These are phyloP conservation scores for Xylariaceae sp. DNA, from an alignment of 2,329 filamentous ascomycete genomes.

Conservation along the genomic window DNA sequence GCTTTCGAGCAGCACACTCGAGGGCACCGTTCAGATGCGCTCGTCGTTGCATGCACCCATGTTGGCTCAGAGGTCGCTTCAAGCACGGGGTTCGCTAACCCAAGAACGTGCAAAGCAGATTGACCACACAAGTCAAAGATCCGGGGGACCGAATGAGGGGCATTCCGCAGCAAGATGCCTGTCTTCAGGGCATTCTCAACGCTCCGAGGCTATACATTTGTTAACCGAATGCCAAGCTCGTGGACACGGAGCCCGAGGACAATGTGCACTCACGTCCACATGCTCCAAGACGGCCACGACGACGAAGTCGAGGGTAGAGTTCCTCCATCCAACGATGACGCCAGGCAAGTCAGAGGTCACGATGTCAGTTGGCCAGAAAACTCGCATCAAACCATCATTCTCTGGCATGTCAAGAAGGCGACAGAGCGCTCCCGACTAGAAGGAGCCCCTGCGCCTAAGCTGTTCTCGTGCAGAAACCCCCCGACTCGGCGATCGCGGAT, in stretches of 20 bases:
- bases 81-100: constrained; percentile 65
- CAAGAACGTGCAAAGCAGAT: constrained; percentile 78
- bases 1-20: constrained; percentile 68
- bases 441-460: constrained; percentile 87
- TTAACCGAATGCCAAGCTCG: constrained; percentile 25
- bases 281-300: constrained; percentile 86
- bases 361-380: constrained; percentile 96
- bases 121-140: constrained; percentile 84
- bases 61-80: constrained; percentile 59
- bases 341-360: constrained; percentile 68
- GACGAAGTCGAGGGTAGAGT: constrained; percentile 85
- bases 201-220: constrained; percentile 56
- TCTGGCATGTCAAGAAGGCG: constrained; percentile 57
- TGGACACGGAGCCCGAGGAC: background rate
- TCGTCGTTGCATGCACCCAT: constrained; percentile 61
- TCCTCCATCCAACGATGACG: constrained; percentile 92
- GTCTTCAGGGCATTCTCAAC: constrained; percentile 85
- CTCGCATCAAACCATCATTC: constrained; percentile 88
- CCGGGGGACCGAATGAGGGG: constrained; percentile 71
- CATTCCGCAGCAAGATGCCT: constrained; percentile 78
- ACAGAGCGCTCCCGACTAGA: constrained; percentile 52
- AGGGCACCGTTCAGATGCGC: constrained; percentile 54
- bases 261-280: constrained; percentile 66
- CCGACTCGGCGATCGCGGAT: constrained; percentile 71
- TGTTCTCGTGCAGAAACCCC: constrained; percentile 95